These are phyloP conservation scores for Helichrysum umbraculigerum DNA, from an alignment of 129 eudicot species.

Conservation along the genomic window DNA sequence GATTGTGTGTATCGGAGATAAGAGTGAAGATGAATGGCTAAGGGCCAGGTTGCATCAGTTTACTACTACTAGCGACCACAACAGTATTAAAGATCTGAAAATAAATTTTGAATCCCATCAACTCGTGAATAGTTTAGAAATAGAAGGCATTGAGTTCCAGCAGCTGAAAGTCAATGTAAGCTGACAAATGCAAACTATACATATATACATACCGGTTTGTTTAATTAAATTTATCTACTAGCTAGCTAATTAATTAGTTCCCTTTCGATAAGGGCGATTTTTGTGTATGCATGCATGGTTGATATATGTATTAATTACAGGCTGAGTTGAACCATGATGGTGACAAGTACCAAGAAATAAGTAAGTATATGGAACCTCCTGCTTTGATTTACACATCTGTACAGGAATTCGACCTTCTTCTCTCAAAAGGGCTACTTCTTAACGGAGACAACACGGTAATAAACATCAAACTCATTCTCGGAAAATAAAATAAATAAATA, in stretches of 20 bases:
- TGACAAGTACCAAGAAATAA: neutral
- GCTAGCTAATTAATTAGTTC: too few species aligned
- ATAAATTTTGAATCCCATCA: neutral
- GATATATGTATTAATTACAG: too few species aligned
- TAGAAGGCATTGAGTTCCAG: constrained; percentile 10
- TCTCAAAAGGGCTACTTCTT: neutral
- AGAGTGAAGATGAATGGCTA: neutral
- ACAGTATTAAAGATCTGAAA: neutral
- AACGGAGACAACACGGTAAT: neutral
- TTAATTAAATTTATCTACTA: too few species aligned
- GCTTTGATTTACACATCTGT: neutral
- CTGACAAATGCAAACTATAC: too few species aligned
- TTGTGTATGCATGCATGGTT: too few species aligned
- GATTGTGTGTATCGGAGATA: too few species aligned
- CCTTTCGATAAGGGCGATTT: too few species aligned
- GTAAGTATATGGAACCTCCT: neutral
- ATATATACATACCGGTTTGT: too few species aligned
- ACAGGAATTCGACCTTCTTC: neutral
- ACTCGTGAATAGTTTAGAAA: neutral
- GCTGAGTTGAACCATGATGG: neutral
- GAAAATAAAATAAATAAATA: too few species aligned
- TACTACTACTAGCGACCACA: neutral
- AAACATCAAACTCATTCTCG: too few species aligned
- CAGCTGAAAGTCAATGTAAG: constrained; percentile 6
- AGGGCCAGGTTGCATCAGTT: neutral